A percentile compares a stretch with the other conserved stretches of the same genome.
phyloP scores from a whole-genome alignment of 805 yeast genomes.

The Zygoascus bituminiphila region DNA sequence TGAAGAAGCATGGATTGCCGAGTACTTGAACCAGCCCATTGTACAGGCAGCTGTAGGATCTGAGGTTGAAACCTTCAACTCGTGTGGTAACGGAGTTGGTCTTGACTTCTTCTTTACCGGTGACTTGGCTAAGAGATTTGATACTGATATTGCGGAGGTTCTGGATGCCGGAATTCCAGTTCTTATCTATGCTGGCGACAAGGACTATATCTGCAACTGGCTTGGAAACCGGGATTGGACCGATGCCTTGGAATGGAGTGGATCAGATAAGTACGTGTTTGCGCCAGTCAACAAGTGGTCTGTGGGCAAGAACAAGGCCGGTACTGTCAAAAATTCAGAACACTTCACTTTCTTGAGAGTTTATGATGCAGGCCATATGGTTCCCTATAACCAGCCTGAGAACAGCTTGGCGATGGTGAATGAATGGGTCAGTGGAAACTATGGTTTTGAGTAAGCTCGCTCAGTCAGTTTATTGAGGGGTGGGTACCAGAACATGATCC shows the following conservation, averaged over 20 bases:
- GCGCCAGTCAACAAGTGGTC: conserved; percentile 24
- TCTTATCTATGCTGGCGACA: conserved; percentile 79
- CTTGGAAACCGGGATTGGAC: conserved; percentile 79
- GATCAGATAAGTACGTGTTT: conserved; percentile 40
- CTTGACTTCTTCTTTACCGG: conserved; percentile 50
- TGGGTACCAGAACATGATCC: too few relatives aligned
- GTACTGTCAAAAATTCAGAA: conserved; percentile 53
- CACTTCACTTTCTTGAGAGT: conserved; percentile 72
- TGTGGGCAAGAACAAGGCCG: conserved; percentile 44
- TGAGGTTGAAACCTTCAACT: conserved; percentile 65
- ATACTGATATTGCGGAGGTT: conserved; percentile 54
- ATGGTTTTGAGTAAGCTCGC: background rate
- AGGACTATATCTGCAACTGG: conserved; percentile 86
- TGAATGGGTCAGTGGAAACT: conserved; percentile 56
- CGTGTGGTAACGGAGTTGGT: conserved; percentile 66
- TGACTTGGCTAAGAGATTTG: conserved; percentile 82
- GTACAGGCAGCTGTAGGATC: conserved; percentile 79
- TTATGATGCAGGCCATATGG: conserved; percentile 91
- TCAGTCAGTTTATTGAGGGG: background rate
- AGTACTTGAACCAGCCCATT: conserved; percentile 63
- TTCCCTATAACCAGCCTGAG: conserved; percentile 74
- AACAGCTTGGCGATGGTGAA: conserved; percentile 70
- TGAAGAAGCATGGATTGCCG: conserved; percentile 60
- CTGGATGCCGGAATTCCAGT: conserved; percentile 63
- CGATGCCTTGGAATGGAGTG: conserved; percentile 52